phyloP scores from a whole-genome alignment of 208 protist genomes.

The Phytomonas francai region DNA sequence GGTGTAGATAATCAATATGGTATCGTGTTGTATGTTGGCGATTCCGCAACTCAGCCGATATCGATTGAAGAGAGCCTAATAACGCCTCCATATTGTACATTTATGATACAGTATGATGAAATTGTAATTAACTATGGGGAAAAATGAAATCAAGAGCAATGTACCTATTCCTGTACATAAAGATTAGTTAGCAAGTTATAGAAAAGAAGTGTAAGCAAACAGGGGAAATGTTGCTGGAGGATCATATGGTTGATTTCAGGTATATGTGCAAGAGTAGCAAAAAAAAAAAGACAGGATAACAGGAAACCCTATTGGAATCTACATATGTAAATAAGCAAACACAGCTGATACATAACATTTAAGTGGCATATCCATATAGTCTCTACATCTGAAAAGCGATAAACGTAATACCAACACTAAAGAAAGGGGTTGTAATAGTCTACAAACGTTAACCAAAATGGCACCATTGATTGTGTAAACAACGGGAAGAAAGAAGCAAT shows the following conservation, averaged over 20 bases:
- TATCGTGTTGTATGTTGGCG: neutral
- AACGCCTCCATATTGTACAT: conserved; percentile 9
- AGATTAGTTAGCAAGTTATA: neutral
- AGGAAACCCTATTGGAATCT: neutral
- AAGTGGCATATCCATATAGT: neutral
- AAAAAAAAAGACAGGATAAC: neutral
- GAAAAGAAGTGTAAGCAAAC: neutral
- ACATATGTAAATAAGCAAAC: neutral
- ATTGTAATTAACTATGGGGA: neutral
- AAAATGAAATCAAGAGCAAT: neutral
- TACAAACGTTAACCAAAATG: neutral
- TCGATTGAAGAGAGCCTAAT: conserved; percentile 10
- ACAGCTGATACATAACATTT: neutral
- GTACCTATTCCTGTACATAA: neutral
- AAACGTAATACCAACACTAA: neutral
- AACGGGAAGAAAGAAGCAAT: neutral
- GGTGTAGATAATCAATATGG: conserved; percentile 7
- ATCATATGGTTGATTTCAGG: neutral
- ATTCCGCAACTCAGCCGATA: conserved; percentile 5
- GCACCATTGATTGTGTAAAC: neutral
- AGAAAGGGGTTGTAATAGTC: conserved; percentile 2
- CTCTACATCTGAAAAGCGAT: neutral
- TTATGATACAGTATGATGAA: neutral
- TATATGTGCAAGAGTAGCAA: neutral
- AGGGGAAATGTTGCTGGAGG: neutral